Base-by-base conservation (phyloP, 495 filamentous ascomycete species). In the Clavariopsis aquatica region DNA sequence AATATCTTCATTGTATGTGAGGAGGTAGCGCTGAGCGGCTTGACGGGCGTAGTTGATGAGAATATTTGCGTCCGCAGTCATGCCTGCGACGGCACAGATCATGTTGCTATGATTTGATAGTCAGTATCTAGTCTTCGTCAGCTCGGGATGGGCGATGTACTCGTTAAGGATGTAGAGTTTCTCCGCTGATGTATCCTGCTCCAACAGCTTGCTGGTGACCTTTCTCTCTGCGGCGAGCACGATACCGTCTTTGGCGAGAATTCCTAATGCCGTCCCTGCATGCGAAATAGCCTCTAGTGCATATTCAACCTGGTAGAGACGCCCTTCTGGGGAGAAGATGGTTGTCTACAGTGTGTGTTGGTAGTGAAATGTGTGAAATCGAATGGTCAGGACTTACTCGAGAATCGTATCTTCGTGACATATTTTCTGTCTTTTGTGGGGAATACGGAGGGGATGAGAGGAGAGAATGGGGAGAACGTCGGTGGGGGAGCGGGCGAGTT, bases 101-200 rank as follows among this genome's bases (percentile, higher is more conserved):
- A 98, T 98, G 82, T 98, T 98, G 81, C 94, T 98, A 69, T 3
- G 38, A 6, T 9, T 28, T 2, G 2, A 53, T 15, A 8, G 17
- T 29, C 52, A 49, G 38, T 47, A 15, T 38, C 24, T 17, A 36
- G 24, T 4, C 51, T 10, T 7, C n/a, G 5, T 7, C 9, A 20
- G n/a, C n/a, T n/a, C 20, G 28, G 28, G 24, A 53, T 1, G 17
- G 51, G 28, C 3, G 73, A 43, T 87, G 62, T 82, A 98, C 94
- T 98, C 94, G 73, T 98, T 98, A 74, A 98, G 82, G 71, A 94
- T 96, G 79, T 98, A 98, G 66, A 98, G 89, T 85, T 98, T 98
- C 87, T 98, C 94, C 29, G 94, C 94, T 27, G 92, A 96, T 56
- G 95, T 98, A 79, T 98, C 94, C 83, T 98, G 94, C 83, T 98